Evolutionary conservation across 495 filamentous ascomycete genomes (phyloP).

Genomic region (Neurospora africana): DNA sequence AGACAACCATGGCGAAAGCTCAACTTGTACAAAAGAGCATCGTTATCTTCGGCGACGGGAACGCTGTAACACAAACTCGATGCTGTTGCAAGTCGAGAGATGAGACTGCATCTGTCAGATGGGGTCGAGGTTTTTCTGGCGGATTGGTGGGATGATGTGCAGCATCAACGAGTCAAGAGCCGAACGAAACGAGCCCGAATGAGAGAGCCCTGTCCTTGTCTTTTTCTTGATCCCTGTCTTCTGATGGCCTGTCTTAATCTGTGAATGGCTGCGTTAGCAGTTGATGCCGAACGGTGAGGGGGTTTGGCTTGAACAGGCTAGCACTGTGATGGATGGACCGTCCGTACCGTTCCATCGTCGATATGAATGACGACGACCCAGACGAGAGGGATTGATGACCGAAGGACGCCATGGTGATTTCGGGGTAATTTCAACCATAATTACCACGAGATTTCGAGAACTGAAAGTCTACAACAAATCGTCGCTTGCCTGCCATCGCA

Average conservation of each 20-base stretch:
- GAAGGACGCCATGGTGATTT: neutral
- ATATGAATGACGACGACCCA: slow-evolving; percentile 9
- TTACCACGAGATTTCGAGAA: neutral
- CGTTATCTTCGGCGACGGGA: neutral
- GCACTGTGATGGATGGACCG: slow-evolving; percentile 15
- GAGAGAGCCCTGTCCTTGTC: slow-evolving; percentile 10
- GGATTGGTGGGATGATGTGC: slow-evolving; percentile 25
- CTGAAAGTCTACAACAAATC: neutral
- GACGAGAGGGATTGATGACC: neutral
- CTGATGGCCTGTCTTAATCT: slow-evolving; percentile 17
- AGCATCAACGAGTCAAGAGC: slow-evolving; percentile 25
- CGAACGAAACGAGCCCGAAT: slow-evolving; percentile 16
- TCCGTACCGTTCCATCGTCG: slow-evolving; percentile 9
- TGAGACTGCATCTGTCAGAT: slow-evolving; percentile 2
- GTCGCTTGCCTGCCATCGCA: neutral
- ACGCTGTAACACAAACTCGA: neutral
- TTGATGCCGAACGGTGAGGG: slow-evolving; percentile 17
- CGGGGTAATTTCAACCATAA: neutral
- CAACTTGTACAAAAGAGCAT: neutral
- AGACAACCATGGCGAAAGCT: neutral
- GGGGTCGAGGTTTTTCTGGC: slow-evolving; percentile 5
- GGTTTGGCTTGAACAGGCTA: slow-evolving; percentile 6
- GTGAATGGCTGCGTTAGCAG: slow-evolving; percentile 10
- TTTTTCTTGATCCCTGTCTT: slow-evolving; percentile 7
- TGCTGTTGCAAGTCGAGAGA: neutral